Evolutionary conservation across 2,329 filamentous ascomycete species (phyloP), one percentile per base, ranked within the genome.

Genomic region (Aspergillus phoenicis): DNA sequence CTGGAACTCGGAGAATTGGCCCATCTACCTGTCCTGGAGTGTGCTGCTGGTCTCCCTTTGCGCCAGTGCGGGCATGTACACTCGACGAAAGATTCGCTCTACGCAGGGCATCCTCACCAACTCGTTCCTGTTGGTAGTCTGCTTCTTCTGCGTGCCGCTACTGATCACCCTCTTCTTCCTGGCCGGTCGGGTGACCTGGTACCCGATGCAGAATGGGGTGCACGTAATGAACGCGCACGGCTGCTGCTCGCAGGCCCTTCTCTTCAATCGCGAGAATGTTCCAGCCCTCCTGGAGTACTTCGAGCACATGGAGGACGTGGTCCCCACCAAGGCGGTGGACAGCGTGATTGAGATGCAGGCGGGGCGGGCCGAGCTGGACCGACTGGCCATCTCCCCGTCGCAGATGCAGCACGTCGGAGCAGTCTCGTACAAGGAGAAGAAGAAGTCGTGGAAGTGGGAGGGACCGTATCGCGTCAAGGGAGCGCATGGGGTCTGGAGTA

Each of bases 241-340:
- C 11, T 81, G 79, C 65, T 82, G 79, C 62, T 74, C 75, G 6
- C 80, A 82, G 68, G 80, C 73, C 5, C 71, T 81, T 3, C 70
- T 81, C 13, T 82, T 80, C 52, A 77, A 79, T 1, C 74, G 74
- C 3, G 62, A 65, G n/a, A 62, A 60, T n/a, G 57, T 66, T 1
- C 66, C 68, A 1, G 38, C 26, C n/a, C 57, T 70, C 13, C 54
- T 66, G 8, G 57, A 61, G 2, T 60, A 63, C 43, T 58, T 70
- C 24, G 52, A 65, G 22, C 48, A 64, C n/a, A 54, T 60, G 52
- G 60, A 61, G 52, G 56, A 61, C 39, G 39, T 43, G n/a, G 49
- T 53, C 2, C 63, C 66, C 10, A 56, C 53, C 7, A 60, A 64
- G 38, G 62, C 68, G 5, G 65, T 68, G 38, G 65, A 70, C 20